phyloP scores from a whole-genome alignment of 2,329 filamentous ascomycete species.

The Diaporthe australafricana region DNA sequence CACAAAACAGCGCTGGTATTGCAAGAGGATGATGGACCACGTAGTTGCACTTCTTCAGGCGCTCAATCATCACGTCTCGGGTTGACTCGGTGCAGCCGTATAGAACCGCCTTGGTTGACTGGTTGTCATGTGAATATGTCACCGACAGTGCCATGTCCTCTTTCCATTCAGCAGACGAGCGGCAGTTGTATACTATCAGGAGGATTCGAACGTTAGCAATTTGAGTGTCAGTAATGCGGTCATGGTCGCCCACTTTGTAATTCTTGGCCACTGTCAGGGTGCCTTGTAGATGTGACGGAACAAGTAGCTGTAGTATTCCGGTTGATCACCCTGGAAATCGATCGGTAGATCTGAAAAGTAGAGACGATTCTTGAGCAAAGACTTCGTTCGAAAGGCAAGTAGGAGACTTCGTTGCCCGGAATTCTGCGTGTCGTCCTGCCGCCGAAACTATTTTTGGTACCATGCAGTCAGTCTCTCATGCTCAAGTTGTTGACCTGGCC shows the following conservation, averaged over 20 bases:
- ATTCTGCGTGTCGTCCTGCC: not conserved
- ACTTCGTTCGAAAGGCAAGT: slow-evolving; percentile 1
- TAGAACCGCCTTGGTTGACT: not conserved
- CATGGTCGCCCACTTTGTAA: not conserved
- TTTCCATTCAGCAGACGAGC: slow-evolving; percentile 9
- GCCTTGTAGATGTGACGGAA: not conserved
- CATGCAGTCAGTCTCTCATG: not conserved
- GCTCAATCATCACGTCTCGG: not conserved
- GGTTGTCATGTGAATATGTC: not conserved
- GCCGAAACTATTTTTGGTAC: not conserved
- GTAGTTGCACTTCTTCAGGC: not conserved
- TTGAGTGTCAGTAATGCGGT: not conserved
- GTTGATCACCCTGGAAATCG: slow-evolving; percentile 23
- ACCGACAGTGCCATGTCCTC: slow-evolving; percentile 3
- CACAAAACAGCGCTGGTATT: slow-evolving; percentile 25
- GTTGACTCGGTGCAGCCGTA: not conserved
- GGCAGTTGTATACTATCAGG: slow-evolving; percentile 15
- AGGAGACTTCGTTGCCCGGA: not conserved
- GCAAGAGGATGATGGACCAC: not conserved
- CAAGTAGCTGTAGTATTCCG: slow-evolving; percentile 16
- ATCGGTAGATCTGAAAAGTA: not conserved
- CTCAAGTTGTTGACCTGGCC: no score
- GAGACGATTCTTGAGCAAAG: slow-evolving; percentile 2
- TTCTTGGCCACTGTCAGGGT: not conserved
- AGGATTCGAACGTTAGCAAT: not conserved